Evolutionary conservation across 805 yeast species (phyloP).

Genomic region (Nakazawaea pomicola): DNA sequence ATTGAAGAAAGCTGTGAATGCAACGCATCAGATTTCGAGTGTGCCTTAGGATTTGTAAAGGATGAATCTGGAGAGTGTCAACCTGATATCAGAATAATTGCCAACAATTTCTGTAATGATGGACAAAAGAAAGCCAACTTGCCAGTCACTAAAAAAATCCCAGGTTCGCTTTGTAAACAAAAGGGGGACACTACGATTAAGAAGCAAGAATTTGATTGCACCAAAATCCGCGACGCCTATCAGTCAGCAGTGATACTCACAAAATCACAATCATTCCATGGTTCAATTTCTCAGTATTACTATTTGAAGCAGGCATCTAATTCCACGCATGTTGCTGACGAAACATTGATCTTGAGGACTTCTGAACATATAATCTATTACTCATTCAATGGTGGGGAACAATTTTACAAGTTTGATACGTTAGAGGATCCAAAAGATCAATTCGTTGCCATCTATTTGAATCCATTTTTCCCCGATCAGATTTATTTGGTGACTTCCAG

Average conservation of each 20-base stretch:
- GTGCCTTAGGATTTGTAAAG: conserved; percentile 45
- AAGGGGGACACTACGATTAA: conserved; percentile 17
- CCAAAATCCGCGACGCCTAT: conserved; percentile 20
- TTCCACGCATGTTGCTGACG: conserved; percentile 39
- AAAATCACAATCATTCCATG: conserved; percentile 41
- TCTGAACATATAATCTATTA: conserved; percentile 46
- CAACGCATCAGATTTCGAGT: conserved; percentile 62
- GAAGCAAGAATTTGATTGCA: conserved; percentile 32
- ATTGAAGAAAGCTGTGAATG: conserved; percentile 60
- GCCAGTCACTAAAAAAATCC: conserved; percentile 21
- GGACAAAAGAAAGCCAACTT: conserved; percentile 17
- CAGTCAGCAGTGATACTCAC: conserved; percentile 28
- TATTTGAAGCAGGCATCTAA: conserved; percentile 51
- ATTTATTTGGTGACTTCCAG: conserved; percentile 48
- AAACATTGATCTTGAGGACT: conserved; percentile 61
- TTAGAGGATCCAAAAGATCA: conserved; percentile 33
- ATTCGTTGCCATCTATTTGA: conserved; percentile 52
- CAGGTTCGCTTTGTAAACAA: conserved; percentile 23
- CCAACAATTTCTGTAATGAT: conserved; percentile 18
- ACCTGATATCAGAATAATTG: conserved; percentile 19
- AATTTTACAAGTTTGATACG: conserved; percentile 29
- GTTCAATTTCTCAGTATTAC: conserved; percentile 47
- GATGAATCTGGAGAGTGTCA: conserved; percentile 43
- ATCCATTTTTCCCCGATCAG: conserved; percentile 53
- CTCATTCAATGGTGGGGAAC: conserved; percentile 66